Evolutionary conservation across 2,329 filamentous ascomycete species (phyloP).

Genomic region (Colletotrichum sp.): DNA sequence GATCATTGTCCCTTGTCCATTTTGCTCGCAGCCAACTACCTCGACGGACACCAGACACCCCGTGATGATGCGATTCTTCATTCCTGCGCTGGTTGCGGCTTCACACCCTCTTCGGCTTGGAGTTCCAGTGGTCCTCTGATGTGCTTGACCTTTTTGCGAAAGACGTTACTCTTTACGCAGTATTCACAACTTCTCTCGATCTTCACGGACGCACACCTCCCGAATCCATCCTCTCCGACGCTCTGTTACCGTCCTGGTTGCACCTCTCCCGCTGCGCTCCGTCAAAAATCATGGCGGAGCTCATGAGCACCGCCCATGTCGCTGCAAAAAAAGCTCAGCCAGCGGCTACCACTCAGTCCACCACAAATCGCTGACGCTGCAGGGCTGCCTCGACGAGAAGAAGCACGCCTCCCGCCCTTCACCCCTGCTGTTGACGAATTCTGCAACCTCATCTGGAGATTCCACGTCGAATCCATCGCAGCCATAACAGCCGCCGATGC

Average conservation of each 20-base stretch:
- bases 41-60: background rate
- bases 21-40: background rate
- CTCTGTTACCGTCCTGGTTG: background rate
- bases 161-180: background rate
- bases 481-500: background rate
- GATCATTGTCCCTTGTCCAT: background rate
- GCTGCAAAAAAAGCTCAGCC: constrained; percentile 18
- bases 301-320: constrained; percentile 23
- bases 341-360: background rate
- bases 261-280: background rate
- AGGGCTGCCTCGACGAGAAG: constrained; percentile 23
- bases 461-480: background rate
- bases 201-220: background rate
- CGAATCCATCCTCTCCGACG: background rate
- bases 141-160: background rate
- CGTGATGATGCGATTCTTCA: background rate
- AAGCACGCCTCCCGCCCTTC: constrained; percentile 6
- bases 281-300: constrained; percentile 23
- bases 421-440: constrained; percentile 17
- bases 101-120: background rate
- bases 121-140: background rate
- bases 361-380: background rate
- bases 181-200: no score
- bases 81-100: no score
- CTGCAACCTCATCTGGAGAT: constrained; percentile 16